A percentile compares a stretch with the other conserved stretches of the same genome.
These are phyloP conservation scores for Chlorella variabilis DNA, from an alignment of 163 green algal genomes.

Conservation along the genomic window DNA sequence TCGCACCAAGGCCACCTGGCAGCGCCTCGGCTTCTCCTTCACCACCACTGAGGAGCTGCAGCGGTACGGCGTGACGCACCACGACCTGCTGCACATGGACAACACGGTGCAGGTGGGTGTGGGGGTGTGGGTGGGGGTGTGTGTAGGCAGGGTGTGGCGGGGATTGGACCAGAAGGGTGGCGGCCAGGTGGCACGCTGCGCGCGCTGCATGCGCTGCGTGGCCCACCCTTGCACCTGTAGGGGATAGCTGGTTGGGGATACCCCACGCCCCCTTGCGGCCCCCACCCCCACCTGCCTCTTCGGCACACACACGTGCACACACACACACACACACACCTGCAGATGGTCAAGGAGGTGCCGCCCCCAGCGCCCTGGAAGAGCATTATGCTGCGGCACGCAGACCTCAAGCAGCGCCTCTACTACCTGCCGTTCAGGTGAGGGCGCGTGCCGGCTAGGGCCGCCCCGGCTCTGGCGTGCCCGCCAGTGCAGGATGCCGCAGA, in stretches of 20 bases:
- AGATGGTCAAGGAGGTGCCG: conserved; percentile 79
- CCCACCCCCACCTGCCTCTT: not conserved
- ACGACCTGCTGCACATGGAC: conserved; percentile 94
- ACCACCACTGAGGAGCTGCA: conserved; percentile 67
- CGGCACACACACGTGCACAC: not conserved
- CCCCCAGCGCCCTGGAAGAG: conserved; percentile 48
- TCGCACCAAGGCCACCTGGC: conserved; percentile 78
- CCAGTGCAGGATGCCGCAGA: not conserved
- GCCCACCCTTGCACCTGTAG: too few species aligned
- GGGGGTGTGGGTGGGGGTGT: not conserved
- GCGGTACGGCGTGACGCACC: conserved; percentile 72
- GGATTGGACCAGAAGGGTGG: too few species aligned
- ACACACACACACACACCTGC: not conserved
- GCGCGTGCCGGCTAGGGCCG: not conserved
- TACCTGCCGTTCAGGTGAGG: conserved; percentile 43
- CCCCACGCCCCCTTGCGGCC: too few species aligned
- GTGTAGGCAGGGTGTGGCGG: not conserved
- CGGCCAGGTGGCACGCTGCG: not conserved
- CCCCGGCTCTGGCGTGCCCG: not conserved
- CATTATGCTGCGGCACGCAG: conserved; percentile 67
- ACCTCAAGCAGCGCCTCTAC: conserved; percentile 73
- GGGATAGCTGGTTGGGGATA: too few species aligned
- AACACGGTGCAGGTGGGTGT: conserved; percentile 83
- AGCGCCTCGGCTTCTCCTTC: conserved; percentile 85
- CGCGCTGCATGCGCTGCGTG: too few species aligned